Base-by-base conservation (phyloP, 2,329 filamentous ascomycete genomes). In the Elsinoe fawcettii region DNA sequence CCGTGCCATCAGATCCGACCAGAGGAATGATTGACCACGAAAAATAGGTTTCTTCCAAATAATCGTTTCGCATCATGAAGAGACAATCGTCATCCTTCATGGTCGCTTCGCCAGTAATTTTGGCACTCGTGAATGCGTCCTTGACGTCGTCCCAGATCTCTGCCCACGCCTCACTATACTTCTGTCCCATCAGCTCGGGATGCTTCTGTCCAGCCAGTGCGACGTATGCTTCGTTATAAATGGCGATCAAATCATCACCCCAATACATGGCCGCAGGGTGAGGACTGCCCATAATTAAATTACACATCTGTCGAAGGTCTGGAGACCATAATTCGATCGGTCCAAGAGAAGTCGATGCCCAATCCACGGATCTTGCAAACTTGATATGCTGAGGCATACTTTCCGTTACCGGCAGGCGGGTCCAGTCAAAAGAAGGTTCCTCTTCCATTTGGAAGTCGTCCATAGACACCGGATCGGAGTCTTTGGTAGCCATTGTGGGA, bases 81-180 rank as follows among this genome's bases (percentile, higher is more conserved):
- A 92, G 74, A 58, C 82, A 83, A 61, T 92, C 87, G 64, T 93
- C 88, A 62, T 91, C 84, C 69, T 90, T 92, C 86, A 91, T 88
- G 0, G 85, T 90, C 0, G 88, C 86, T 71, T 90, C 84, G 0
- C 88, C 89, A 3, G 83, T 86, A 37, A 80, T 71, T 69, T 79
- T 81, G 0, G 88, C 88, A 60, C 76, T 82, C 16, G 79, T 75
- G 61, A 93, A 88, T 0, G 87, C 78, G 1, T 83, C 83, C 61
- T 83, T 78, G 9, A 92, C 77, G 4, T 84, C 81, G 20, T 82
- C 74, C 86, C 87, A 91, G 5, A 92, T 86, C 66, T 92, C 88
- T 0, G 76, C 61, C 87, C 87, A 91, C 1, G 81, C 84, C 11
- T 84, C 78, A 44, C 74, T 73, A 64, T 90, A 91, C 59, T 77